phyloP scores from a whole-genome alignment of 106 monocot species.

The Dendrobium nobile region DNA sequence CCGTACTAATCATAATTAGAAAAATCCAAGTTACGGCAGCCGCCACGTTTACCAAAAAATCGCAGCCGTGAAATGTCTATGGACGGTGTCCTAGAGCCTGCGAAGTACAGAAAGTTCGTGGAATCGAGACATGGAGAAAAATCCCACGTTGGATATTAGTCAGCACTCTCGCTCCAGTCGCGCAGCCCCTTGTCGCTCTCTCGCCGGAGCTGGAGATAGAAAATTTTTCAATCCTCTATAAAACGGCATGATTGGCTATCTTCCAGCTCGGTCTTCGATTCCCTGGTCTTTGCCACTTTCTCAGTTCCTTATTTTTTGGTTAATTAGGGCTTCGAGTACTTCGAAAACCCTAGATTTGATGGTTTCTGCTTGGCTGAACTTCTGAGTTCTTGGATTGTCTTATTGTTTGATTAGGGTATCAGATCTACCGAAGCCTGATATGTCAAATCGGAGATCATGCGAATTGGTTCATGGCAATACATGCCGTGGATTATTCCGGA shows the following conservation, averaged over 20 bases:
- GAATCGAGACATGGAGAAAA: too few species aligned
- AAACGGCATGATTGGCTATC: not conserved
- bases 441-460: not conserved
- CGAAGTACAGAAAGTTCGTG: too few species aligned
- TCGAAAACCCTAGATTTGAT: not conserved
- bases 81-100: too few species aligned
- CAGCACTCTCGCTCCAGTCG: too few species aligned
- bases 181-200: too few species aligned
- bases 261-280: not conserved
- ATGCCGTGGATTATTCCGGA: conserved; percentile 16
- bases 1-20: too few species aligned
- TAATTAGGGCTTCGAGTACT: not conserved
- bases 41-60: too few species aligned
- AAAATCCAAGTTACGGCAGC: too few species aligned
- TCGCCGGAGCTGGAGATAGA: too few species aligned
- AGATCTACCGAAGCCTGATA: not conserved
- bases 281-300: not conserved
- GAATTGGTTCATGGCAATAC: conserved; percentile 20
- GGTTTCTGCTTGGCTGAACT: not conserved
- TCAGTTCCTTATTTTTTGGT: not conserved
- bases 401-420: not conserved
- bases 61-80: too few species aligned
- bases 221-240: not conserved
- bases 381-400: not conserved
- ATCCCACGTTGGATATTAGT: too few species aligned